phyloP scores from a whole-genome alignment of 2,329 filamentous ascomycete genomes.

The Xylariaceae sp. region DNA sequence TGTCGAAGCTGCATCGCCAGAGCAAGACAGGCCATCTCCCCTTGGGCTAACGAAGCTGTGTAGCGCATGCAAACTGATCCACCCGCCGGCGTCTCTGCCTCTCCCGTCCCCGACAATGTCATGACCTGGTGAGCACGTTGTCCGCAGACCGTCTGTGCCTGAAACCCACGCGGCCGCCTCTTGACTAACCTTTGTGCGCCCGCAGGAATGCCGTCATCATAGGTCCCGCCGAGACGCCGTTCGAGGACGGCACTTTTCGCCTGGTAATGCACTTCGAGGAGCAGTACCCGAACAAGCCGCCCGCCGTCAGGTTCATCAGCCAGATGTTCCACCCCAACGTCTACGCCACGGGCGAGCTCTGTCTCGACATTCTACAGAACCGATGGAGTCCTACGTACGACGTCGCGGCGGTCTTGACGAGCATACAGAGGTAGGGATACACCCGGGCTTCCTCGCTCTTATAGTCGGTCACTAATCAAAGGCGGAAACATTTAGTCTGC shows the following conservation, averaged over 20 bases:
- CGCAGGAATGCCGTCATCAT: constrained; percentile 97
- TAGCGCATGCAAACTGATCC: constrained; percentile 99
- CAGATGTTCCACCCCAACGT: constrained; percentile 99
- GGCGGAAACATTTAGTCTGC: constrained; percentile 56
- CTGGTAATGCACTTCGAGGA: constrained; percentile 99
- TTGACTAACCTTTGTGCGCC: constrained; percentile 26
- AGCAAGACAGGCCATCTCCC: constrained; percentile 2
- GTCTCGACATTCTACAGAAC: constrained; percentile 95
- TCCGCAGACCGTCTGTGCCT: background rate
- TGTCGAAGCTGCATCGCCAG: constrained; percentile 8
- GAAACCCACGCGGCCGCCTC: constrained; percentile 7
- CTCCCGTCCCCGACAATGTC: constrained; percentile 92
- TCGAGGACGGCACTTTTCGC: constrained; percentile 96
- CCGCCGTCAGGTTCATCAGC: constrained; percentile 96
- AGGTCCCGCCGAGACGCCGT: constrained; percentile 92
- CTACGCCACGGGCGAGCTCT: constrained; percentile 94
- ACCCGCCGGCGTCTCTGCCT: constrained; percentile 93
- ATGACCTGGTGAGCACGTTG: constrained; percentile 76
- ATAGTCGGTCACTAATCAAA: background rate
- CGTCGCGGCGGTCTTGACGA: constrained; percentile 93
- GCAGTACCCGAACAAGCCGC: constrained; percentile 97
- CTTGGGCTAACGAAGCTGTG: constrained; percentile 20
- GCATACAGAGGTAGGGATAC: constrained; percentile 78
- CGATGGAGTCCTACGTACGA: constrained; percentile 99
- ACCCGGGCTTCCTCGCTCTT: background rate